These are phyloP conservation scores for Chaetomiaceae sp. DNA, from an alignment of 2,329 filamentous ascomycete genomes.

Conservation along the genomic window DNA sequence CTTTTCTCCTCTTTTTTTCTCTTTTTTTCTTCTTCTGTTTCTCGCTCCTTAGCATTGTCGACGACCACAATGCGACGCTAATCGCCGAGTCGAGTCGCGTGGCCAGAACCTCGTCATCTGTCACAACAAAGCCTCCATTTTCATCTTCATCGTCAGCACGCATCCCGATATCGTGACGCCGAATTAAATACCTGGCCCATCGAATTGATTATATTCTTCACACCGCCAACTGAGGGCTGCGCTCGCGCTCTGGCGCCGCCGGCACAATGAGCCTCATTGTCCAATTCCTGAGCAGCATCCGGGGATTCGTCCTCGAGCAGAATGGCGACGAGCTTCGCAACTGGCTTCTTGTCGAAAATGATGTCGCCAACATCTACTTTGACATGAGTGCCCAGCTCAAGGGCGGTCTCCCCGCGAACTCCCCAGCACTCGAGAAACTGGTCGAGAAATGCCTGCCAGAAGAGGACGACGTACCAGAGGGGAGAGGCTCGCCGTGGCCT, in stretches of 20 bases:
- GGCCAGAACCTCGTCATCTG: no score
- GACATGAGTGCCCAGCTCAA: constrained; percentile 64
- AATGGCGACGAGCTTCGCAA: constrained; percentile 62
- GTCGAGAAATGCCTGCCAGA: constrained; percentile 61
- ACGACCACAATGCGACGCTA: no score
- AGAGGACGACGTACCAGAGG: constrained; percentile 59
- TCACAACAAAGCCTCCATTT: no score
- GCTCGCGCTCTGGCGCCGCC: background rate
- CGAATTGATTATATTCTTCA: no score
- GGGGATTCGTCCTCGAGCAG: constrained; percentile 54
- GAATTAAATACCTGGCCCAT: no score
- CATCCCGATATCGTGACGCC: background rate
- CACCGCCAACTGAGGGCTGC: no score
- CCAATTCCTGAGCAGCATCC: constrained; percentile 63
- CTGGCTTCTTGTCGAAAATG: constrained; percentile 71
- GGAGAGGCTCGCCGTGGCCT: constrained; percentile 64
- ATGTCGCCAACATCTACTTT: constrained; percentile 61
- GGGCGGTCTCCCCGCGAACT: constrained; percentile 44
- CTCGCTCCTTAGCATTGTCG: no score
- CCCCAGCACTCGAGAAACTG: constrained; percentile 54
- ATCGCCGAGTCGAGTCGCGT: no score
- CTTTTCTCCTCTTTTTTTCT: no score
- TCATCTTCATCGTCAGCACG: background rate
- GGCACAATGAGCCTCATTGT: constrained; percentile 56
- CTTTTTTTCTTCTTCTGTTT: no score